Evolutionary conservation across 164 flowering plant genomes (phyloP).

Genomic region (Vitis riparia): DNA sequence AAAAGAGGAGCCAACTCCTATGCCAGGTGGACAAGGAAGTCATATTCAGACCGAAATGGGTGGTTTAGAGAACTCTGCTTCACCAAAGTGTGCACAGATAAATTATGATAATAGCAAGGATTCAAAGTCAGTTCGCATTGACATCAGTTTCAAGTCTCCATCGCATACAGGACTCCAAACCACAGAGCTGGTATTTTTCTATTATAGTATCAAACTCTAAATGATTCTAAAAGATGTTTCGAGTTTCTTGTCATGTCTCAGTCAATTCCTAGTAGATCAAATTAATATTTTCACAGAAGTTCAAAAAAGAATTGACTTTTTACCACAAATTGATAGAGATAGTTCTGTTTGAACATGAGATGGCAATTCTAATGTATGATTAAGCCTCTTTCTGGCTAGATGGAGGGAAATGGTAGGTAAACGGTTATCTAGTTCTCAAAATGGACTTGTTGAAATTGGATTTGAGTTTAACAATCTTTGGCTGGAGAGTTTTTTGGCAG

Average conservation of each 20-base stretch:
- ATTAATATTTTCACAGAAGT: neutral
- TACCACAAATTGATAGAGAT: no score
- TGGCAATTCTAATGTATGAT: no score
- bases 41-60: slow-evolving; percentile 22
- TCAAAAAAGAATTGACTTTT: no score
- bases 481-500: no score
- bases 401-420: no score
- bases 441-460: no score
- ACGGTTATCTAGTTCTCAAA: no score
- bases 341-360: no score
- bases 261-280: neutral
- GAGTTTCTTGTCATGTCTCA: neutral
- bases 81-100: slow-evolving; percentile 30
- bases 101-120: slow-evolving; percentile 28
- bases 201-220: neutral
- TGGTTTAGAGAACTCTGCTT: slow-evolving; percentile 36
- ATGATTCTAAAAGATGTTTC: no score
- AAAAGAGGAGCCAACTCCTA: slow-evolving; percentile 34
- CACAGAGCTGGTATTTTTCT: slow-evolving; percentile 71
- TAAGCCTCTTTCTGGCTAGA: no score
- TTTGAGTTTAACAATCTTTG: no score
- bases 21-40: slow-evolving; percentile 34
- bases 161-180: slow-evolving; percentile 96
- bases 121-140: slow-evolving; percentile 74
- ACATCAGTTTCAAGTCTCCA: slow-evolving; percentile 93